Evolutionary conservation across 768 basidiomycete species (phyloP), one percentile per base, ranked within the genome.

Genomic region (Suillus fuscotomentosus): DNA sequence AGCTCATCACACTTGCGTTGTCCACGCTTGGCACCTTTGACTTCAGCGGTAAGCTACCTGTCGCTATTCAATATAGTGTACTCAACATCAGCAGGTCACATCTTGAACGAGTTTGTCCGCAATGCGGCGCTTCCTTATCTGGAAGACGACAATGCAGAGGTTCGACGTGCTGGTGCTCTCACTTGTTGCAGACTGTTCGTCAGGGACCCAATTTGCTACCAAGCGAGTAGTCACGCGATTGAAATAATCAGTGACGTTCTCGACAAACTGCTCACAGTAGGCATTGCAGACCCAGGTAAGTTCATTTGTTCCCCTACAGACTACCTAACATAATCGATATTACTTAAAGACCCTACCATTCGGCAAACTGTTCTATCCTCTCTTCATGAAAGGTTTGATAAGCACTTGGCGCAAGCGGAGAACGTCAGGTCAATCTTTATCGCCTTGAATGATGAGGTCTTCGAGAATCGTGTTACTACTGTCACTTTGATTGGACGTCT

Each of bases 211-310:
- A 97, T 99, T 60, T 95, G 94, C 74, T 94, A 92, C 69, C 96
- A 98, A 77, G 90, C 95, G 11, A 97, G 94, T 79, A 95, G 89
- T 69, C 93, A 98, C 76, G 92, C 96, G 9, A 97, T 97, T 62
- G 94, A 98, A 71, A 89, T 99, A 64, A 96, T 99, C 72, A 94
- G 94, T 75, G 97, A 99, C 67, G 96, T 99, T n/a, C 83, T 99
- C 48, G 95, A 97, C 75, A 99, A 98, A 76, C 83, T 99, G 14
- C 77, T 99, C 62, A 96, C 94, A 2, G 94, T 98, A 39, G 97
- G 92, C 11, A 95, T 97, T 61, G 95, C 97, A 38, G 97, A 99
- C 80, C 94, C 96, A 60, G 94, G 96, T 95, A 71, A 50, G 75
- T 66, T 54, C 47, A 42, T 20, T 24, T n/a, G 5, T 17, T 31